Base-by-base conservation (phyloP, 129 eudicot species). In the Flaveria trinervia region DNA sequence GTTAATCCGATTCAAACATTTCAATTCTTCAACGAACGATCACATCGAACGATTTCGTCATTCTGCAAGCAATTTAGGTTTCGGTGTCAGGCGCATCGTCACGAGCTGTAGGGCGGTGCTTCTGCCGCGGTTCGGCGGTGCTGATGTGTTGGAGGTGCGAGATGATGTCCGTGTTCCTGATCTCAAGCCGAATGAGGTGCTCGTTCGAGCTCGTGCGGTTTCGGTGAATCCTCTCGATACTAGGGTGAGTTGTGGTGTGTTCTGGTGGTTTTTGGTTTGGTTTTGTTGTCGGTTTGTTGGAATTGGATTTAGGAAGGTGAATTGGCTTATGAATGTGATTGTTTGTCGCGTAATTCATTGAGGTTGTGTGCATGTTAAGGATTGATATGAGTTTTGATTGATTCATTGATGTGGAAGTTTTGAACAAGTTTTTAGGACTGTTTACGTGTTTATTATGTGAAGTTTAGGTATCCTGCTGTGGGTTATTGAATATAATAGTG, bases 151-250 rank as follows among this genome's bases (percentile, higher is more conserved):
- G 55, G 90, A 94, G 81, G 52, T 94, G 15, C 89, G 90, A 1
- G 89, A 94, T 36, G 49, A 91, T 71, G 96, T 91, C 15, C 49
- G 23, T 18, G 88, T 94, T 22, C 99, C 99, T 65, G 89, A 86
- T 84, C 90, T 94, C 46, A 86, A 86, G 77, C 89, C 96, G 33
- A 76, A 94, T 69, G 92, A 94, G 79, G 91, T 89, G 8, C 99
- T 94, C 25, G 97, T 94, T 75, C 92, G 96, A 43, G 90, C 92
- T 86, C 96, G 97, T 26, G 99, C 99, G 10, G 97, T 94, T 52
- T 91, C 99, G 39, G 84, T 94, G 45, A 94, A 94, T 89, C 99
- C 97, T 28, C 93, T 94, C 68, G 99, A 94, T 22, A 79, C 85
- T 54, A 85, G 99, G 68, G 99, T 94, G 50, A 77, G 92, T 83